Conservation (phyloP, 495 filamentous ascomycete genomes). For the Lophiotrema nucula region DNA sequence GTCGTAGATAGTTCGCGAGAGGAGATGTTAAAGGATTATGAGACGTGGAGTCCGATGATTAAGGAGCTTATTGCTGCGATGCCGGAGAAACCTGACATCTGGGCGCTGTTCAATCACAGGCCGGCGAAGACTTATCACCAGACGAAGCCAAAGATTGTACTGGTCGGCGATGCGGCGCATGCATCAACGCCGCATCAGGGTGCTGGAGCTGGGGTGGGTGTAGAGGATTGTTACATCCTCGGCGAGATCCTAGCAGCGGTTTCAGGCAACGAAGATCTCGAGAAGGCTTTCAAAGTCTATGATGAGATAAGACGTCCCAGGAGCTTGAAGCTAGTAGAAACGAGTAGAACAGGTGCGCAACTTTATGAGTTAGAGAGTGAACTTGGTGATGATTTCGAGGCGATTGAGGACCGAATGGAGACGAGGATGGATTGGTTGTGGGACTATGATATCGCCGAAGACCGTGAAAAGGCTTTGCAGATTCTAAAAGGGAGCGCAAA, state of each 20-base stretch:
- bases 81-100: slow-evolving; percentile 29
- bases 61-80: slow-evolving; percentile 48
- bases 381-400: slow-evolving; percentile 35
- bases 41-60: slow-evolving; percentile 52
- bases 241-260: slow-evolving; percentile 53
- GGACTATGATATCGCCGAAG: slow-evolving; percentile 34
- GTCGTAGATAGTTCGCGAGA: slow-evolving; percentile 56
- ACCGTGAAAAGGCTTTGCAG: slow-evolving; percentile 29
- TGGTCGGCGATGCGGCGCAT: slow-evolving; percentile 70
- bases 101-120: slow-evolving; percentile 64
- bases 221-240: slow-evolving; percentile 66
- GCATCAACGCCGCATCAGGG: slow-evolving; percentile 69
- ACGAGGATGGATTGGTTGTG: slow-evolving; percentile 70
- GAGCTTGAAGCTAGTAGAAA: slow-evolving; percentile 34
- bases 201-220: slow-evolving; percentile 64
- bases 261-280: slow-evolving; percentile 40
- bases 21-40: slow-evolving; percentile 56
- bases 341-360: slow-evolving; percentile 32
- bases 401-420: slow-evolving; percentile 40
- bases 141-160: slow-evolving; percentile 47
- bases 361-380: slow-evolving; percentile 37
- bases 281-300: slow-evolving; percentile 58
- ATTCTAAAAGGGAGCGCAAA: too few species aligned
- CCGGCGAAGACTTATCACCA: slow-evolving; percentile 55
- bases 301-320: slow-evolving; percentile 56